Evolutionary conservation across 2,329 filamentous ascomycete genomes (phyloP).

Genomic region (Byssochlamys sp.): DNA sequence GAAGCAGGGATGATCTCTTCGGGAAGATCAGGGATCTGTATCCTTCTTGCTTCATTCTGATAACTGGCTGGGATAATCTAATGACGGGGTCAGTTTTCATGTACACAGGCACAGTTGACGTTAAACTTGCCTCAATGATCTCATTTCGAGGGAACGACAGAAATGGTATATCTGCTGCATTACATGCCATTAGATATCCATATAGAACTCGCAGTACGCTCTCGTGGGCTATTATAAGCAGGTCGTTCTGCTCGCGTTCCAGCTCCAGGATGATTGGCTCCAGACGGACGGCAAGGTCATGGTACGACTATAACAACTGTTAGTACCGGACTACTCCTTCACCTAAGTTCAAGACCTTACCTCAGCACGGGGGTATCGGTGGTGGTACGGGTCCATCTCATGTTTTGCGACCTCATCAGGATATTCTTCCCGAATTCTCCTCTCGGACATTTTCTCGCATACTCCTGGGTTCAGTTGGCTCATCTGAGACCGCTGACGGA

Average conservation of each 20-base stretch:
- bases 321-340: neutral
- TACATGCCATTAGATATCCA: slow-evolving; percentile 96
- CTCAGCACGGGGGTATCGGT: slow-evolving; percentile 89
- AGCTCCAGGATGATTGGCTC: slow-evolving; percentile 96
- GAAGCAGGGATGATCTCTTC: slow-evolving; percentile 62
- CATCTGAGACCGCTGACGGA: slow-evolving; percentile 89
- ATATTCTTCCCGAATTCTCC: slow-evolving; percentile 67
- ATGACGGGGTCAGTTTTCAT: slow-evolving; percentile 7
- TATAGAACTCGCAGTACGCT: slow-evolving; percentile 95
- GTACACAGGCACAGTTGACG: neutral
- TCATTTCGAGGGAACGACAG: slow-evolving; percentile 91
- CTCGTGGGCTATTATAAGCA: slow-evolving; percentile 97
- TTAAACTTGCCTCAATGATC: slow-evolving; percentile 67
- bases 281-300: slow-evolving; percentile 92
- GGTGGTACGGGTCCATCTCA: slow-evolving; percentile 89
- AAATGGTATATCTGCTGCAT: slow-evolving; percentile 83
- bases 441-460: slow-evolving; percentile 85
- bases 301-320: slow-evolving; percentile 62
- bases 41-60: slow-evolving; percentile 87
- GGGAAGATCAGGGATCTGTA: slow-evolving; percentile 66
- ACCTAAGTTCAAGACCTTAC: slow-evolving; percentile 37
- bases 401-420: slow-evolving; percentile 89
- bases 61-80: slow-evolving; percentile 91
- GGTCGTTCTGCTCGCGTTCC: slow-evolving; percentile 89
- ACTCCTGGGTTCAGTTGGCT: slow-evolving; percentile 94